A percentile compares a stretch with the other conserved stretches of the same genome.
phyloP scores from a whole-genome alignment of 306 rosid species.

The Mimosa bimucronata region DNA sequence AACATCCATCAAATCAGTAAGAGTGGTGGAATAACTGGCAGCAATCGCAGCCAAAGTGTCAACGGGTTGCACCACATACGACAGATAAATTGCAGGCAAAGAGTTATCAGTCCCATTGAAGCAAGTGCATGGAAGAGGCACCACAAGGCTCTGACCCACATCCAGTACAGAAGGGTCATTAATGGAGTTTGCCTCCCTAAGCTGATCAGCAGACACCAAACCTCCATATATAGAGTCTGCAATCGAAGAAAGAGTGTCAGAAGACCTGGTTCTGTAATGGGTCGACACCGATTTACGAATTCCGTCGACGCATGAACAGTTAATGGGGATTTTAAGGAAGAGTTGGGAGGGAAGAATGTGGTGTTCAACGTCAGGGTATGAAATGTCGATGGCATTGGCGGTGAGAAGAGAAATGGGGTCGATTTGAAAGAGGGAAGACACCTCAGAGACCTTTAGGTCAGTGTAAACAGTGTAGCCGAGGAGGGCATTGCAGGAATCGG shows the following conservation, averaged over 20 bases:
- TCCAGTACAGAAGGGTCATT: slow-evolving; percentile 78
- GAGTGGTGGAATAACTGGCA: slow-evolving; percentile 71
- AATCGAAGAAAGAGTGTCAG: slow-evolving; percentile 77
- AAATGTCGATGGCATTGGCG: slow-evolving; percentile 87
- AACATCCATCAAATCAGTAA: slow-evolving; percentile 96
- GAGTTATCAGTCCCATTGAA: slow-evolving; percentile 92
- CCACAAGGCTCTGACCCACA: slow-evolving; percentile 78
- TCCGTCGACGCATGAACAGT: slow-evolving; percentile 88
- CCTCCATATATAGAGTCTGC: slow-evolving; percentile 81
- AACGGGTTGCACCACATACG: slow-evolving; percentile 75
- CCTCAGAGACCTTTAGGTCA: slow-evolving; percentile 92
- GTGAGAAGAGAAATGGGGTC: slow-evolving; percentile 87
- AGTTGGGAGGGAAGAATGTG: slow-evolving; percentile 88
- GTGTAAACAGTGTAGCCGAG: slow-evolving; percentile 94
- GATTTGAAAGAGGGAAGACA: slow-evolving; percentile 86
- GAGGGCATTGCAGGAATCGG: slow-evolving; percentile 80
- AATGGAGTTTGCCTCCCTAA: slow-evolving; percentile 83
- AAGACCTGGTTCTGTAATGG: slow-evolving; percentile 76
- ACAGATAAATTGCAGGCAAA: slow-evolving; percentile 86
- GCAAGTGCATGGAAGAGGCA: slow-evolving; percentile 96
- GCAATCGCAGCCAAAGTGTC: slow-evolving; percentile 79
- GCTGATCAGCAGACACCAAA: slow-evolving; percentile 90
- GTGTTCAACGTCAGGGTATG: slow-evolving; percentile 93
- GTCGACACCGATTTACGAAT: slow-evolving; percentile 87
- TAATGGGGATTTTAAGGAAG: slow-evolving; percentile 79